phyloP scores from a whole-genome alignment of 106 monocot species.

The Narthecium ossifragum region DNA sequence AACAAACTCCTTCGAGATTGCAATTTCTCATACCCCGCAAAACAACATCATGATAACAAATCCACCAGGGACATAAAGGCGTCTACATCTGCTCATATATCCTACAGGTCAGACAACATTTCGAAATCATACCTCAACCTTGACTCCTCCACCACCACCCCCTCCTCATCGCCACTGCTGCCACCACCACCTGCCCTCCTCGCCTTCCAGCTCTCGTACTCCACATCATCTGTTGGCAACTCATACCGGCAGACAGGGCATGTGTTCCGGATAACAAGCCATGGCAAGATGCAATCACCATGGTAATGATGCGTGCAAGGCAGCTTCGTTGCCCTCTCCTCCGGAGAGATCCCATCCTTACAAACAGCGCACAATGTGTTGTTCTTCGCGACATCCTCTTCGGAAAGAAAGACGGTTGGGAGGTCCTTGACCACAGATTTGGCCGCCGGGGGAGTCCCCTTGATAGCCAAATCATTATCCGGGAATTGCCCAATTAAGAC shows the following conservation, averaged over 20 bases:
- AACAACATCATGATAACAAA: too few relatives aligned
- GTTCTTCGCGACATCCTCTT: slow-evolving; percentile 28
- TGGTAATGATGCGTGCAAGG: slow-evolving; percentile 80
- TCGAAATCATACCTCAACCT: slow-evolving; percentile 40
- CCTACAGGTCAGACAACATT: slow-evolving; percentile 16
- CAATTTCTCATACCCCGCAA: too few relatives aligned
- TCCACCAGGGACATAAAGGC: too few relatives aligned
- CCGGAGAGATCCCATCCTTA: slow-evolving; percentile 51
- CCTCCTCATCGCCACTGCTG: not conserved
- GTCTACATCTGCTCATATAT: too few relatives aligned
- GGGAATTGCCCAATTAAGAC: slow-evolving; percentile 58
- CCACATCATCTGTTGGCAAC: slow-evolving; percentile 63
- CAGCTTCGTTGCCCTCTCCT: slow-evolving; percentile 55
- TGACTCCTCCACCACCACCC: slow-evolving; percentile 1
- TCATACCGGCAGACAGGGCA: slow-evolving; percentile 87
- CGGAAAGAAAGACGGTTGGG: slow-evolving; percentile 38
- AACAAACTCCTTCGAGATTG: too few relatives aligned
- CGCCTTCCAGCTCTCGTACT: slow-evolving; percentile 53
- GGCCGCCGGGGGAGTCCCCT: slow-evolving; percentile 61
- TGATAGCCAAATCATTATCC: slow-evolving; percentile 37
- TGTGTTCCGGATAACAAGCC: slow-evolving; percentile 73
- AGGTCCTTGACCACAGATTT: slow-evolving; percentile 54
- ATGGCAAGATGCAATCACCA: slow-evolving; percentile 77
- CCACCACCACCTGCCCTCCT: slow-evolving; percentile 11
- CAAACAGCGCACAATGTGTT: slow-evolving; percentile 62